Evolutionary conservation across 2,329 filamentous ascomycete genomes (phyloP), one percentile per base, ranked within the genome.

Genomic region (Mycosphaerelloides madeirae): DNA sequence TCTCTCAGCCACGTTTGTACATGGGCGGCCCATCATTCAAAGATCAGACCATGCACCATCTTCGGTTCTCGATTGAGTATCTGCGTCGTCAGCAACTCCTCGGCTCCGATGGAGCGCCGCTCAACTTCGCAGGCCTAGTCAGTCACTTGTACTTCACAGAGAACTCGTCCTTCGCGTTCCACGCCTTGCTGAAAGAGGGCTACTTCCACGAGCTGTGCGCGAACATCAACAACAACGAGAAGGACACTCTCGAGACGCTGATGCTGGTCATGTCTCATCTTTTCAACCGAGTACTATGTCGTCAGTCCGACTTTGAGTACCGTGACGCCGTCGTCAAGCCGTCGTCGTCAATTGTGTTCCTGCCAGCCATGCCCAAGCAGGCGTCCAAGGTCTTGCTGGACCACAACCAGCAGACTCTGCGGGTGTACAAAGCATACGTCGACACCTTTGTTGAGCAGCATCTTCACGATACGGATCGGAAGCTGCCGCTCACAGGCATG

Each of bases 31-130:
- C 80, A 2, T 78, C 80, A 32, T 79, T 80, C 39, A 81, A 81
- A 56, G 78, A 83, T 61, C 78, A 84, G 1, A 79, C 88, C 1
- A 74, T 85, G 40, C 85, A 91, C 60, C 85, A 90, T 58, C 65
- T 91, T 6, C 78, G 86, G 3, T 91, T 91, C 63, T 89, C 85
- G 0, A 85, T 91, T 34, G 85, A 91, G 52, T 91, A 88, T 55
- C 72, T 91, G 1, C 76, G 84, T 15, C 73, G 83, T 29, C 82
- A 88, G 54, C 71, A 78, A 33, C 75, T 91, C 0, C 69, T 91
- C 7, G 79, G 78, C 3, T 62, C 68, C 0, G 61, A 67, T 1
- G 86, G 85, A 35, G 68, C 64, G 1, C 84, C 86, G 0, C 66
- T 89, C 11, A 86, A 90, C 60, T 87, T 90, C 59, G 78, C 85